Evolutionary conservation across 1,139 yeast genomes (phyloP), one percentile per base, ranked within the genome.

Genomic region (Candida frijolesensis): DNA sequence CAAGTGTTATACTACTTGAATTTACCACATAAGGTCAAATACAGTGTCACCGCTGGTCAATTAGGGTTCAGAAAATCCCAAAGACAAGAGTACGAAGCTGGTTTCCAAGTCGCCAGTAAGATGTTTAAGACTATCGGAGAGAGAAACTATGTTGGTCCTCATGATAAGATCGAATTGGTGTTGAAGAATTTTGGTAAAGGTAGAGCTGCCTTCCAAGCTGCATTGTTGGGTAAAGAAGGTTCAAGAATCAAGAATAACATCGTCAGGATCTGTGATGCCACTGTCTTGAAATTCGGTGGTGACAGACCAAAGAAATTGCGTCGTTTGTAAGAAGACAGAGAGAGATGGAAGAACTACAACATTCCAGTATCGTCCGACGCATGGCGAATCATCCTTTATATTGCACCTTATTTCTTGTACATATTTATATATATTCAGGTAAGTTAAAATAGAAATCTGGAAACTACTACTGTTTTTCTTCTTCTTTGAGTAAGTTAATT

Each of bases 51-150:
- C 25, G 86, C 92, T 0, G 95, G 95, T 47, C 81, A 79, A 63
- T 71, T 87, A 52, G 95, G 95, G 6, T 87, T 87, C 68, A 80
- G 89, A 62, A 86, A 87, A 63, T 82, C 89, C 9, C 88, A 87
- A 52, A 80, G 97, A 70, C 89, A 96, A 49, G 96, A 91, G 67
- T 89, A 89, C 64, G 99, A 92, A 70, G 97, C 97, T 1, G 89
- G 87, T n/a, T 91, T 87, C 75, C 97, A 91, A 65, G 88, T 94
- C 11, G 76, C 91, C 19, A 74, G 91, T 8, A 81, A 82, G 57
- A 78, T 89, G 74, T 90, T 92, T 69, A 80, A 85, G 56, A 68
- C 79, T 55, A 88, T 92, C 61, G 83, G 84, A 61, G 85, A 83
- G 56, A 76, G 77, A 56, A 80, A 79, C 42, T 71, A 78, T 54